These are phyloP conservation scores for Russula olivacea DNA, from an alignment of 768 basidiomycete species.

Conservation along the genomic window DNA sequence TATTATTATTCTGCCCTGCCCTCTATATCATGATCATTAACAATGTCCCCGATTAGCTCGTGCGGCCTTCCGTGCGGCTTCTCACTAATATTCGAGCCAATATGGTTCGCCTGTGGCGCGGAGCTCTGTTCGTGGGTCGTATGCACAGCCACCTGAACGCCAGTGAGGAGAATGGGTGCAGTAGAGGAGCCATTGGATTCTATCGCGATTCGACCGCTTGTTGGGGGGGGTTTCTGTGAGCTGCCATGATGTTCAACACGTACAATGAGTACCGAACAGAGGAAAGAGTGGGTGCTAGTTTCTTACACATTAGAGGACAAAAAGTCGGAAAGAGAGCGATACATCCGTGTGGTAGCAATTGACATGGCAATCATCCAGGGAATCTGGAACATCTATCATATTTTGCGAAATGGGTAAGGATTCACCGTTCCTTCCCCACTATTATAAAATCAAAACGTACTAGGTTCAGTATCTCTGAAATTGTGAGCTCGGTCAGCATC, in stretches of 20 bases:
- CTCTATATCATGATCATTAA: neutral
- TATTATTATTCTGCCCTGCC: neutral
- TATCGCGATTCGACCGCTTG: neutral
- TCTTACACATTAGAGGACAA: neutral
- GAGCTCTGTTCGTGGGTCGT: neutral
- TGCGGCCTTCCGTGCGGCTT: neutral
- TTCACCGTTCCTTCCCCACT: neutral
- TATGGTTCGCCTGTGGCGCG: neutral
- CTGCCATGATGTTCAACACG: neutral
- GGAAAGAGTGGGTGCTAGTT: too few species aligned
- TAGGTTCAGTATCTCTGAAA: neutral
- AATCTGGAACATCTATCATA: neutral
- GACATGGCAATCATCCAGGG: neutral
- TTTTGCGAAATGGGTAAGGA: too few species aligned
- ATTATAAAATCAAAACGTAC: neutral
- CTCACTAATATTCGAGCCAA: neutral
- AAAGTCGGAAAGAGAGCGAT: neutral
- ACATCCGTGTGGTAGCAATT: neutral
- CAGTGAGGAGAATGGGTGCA: neutral
- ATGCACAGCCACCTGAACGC: constrained; percentile 4
- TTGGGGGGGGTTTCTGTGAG: neutral
- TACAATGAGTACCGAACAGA: neutral
- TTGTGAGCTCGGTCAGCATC: neutral
- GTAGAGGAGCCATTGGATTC: neutral
- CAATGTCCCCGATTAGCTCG: neutral